These are phyloP conservation scores for Endothia cerciana DNA, from an alignment of 2,329 filamentous ascomycete genomes.

Conservation along the genomic window DNA sequence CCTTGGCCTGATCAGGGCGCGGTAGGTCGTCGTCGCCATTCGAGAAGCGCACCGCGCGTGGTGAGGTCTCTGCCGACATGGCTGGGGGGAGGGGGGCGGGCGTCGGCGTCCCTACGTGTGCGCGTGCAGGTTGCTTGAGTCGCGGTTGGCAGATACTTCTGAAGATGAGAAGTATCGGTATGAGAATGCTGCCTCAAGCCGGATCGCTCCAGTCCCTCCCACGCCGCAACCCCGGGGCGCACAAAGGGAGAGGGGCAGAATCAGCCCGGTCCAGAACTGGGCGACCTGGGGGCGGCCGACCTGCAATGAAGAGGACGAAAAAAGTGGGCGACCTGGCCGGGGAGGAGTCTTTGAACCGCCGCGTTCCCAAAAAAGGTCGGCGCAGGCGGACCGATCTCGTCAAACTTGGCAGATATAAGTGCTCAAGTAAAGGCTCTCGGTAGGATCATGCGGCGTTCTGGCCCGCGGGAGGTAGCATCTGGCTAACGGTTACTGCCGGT, in stretches of 20 bases:
- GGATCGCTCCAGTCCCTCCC: neutral
- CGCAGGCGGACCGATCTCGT: conserved; percentile 6
- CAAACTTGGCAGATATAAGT: neutral
- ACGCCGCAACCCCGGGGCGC: conserved; percentile 5
- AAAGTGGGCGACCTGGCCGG: neutral
- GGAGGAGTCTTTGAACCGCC: neutral
- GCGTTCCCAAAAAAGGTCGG: conserved; percentile 7
- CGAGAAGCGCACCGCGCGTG: conserved; percentile 61
- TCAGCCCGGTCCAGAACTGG: neutral
- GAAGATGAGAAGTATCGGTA: neutral
- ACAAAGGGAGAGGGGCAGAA: neutral
- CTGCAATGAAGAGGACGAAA: neutral
- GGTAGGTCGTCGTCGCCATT: conserved; percentile 51
- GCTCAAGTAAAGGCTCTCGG: conserved; percentile 2
- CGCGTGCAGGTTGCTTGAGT: neutral
- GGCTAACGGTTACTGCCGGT: conserved; percentile 26
- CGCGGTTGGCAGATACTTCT: neutral
- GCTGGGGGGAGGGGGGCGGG: no score
- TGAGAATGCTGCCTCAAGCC: neutral
- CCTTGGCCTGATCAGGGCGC: conserved; percentile 47
- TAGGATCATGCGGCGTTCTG: conserved; percentile 19
- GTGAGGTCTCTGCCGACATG: conserved; percentile 53
- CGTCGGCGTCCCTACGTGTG: neutral
- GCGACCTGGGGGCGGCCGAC: neutral
- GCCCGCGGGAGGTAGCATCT: conserved; percentile 24